Percentiles rank a stretch among this genome's conserved stretches.
These are phyloP conservation scores for Phytophthora megakarya DNA, from an alignment of 352 stramenopile species.

Conservation along the genomic window DNA sequence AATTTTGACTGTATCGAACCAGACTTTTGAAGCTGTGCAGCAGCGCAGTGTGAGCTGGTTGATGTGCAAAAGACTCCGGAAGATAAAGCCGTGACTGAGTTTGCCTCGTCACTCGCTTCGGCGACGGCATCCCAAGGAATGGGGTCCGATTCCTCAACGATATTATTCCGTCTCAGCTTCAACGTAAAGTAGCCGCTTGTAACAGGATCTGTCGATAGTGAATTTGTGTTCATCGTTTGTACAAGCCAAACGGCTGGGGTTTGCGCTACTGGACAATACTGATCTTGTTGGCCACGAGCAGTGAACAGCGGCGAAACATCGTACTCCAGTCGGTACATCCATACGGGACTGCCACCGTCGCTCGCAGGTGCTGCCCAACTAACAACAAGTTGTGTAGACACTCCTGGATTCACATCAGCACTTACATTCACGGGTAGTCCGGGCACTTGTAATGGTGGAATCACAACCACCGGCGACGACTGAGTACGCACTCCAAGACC, in stretches of 20 bases:
- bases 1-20: slow-evolving; percentile 82
- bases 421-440: slow-evolving; percentile 64
- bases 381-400: slow-evolving; percentile 68
- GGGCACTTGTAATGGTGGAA: slow-evolving; percentile 79
- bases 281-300: slow-evolving; percentile 61
- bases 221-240: slow-evolving; percentile 34
- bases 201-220: slow-evolving; percentile 37
- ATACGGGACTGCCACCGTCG: slow-evolving; percentile 60
- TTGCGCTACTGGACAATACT: slow-evolving; percentile 64
- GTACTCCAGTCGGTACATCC: slow-evolving; percentile 84
- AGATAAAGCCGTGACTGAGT: slow-evolving; percentile 36
- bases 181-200: slow-evolving; percentile 63
- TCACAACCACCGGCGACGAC: slow-evolving; percentile 50
- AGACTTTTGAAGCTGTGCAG: slow-evolving; percentile 48
- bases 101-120: slow-evolving; percentile 77
- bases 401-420: slow-evolving; percentile 78
- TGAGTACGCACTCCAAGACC: slow-evolving; percentile 53
- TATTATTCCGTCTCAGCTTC: slow-evolving; percentile 53
- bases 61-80: slow-evolving; percentile 71
- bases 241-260: slow-evolving; percentile 68
- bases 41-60: slow-evolving; percentile 34
- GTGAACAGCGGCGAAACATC: slow-evolving; percentile 71
- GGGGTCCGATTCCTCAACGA: slow-evolving; percentile 58
- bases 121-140: slow-evolving; percentile 95
- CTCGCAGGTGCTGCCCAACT: slow-evolving; percentile 55